Percentiles rank a stretch among this genome's conserved stretches.
Conservation (phyloP, 352 stramenopile species). For the Elongisporangium undulatum region DNA sequence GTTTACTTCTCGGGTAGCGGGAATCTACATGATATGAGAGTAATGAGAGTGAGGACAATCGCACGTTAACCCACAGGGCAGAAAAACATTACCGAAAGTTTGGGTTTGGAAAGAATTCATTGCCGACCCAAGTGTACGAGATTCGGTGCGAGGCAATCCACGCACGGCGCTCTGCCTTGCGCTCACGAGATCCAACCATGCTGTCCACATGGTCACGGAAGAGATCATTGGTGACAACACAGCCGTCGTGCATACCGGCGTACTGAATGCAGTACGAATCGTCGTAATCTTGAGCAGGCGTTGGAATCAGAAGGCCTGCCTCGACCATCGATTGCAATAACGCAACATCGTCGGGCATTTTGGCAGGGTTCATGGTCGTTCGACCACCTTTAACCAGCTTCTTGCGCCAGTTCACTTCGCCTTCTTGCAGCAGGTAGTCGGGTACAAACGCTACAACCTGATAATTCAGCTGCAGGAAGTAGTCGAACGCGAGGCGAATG, state of each 20-base stretch:
- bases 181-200: constrained; percentile 46
- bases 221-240: constrained; percentile 86
- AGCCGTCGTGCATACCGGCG: constrained; percentile 62
- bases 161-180: constrained; percentile 53
- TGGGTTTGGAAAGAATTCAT: constrained; percentile 88
- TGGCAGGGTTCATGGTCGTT: constrained; percentile 28
- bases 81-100: constrained; percentile 46
- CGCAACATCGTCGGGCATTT: constrained; percentile 67
- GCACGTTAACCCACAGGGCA: too few relatives aligned
- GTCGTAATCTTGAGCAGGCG: constrained; percentile 85
- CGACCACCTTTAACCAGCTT: constrained; percentile 13
- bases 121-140: constrained; percentile 83
- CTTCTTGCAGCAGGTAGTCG: constrained; percentile 69
- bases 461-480: constrained; percentile 64
- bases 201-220: constrained; percentile 83
- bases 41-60: neutral
- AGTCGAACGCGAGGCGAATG: constrained; percentile 67
- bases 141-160: constrained; percentile 76
- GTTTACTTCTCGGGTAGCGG: neutral
- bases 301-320: constrained; percentile 70
- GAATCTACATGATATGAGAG: neutral
- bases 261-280: constrained; percentile 91
- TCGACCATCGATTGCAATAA: constrained; percentile 68
- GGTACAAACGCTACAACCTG: constrained; percentile 82
- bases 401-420: constrained; percentile 34